These are phyloP conservation scores for Mucuna pruriens DNA, from an alignment of 306 rosid species.

Conservation along the genomic window DNA sequence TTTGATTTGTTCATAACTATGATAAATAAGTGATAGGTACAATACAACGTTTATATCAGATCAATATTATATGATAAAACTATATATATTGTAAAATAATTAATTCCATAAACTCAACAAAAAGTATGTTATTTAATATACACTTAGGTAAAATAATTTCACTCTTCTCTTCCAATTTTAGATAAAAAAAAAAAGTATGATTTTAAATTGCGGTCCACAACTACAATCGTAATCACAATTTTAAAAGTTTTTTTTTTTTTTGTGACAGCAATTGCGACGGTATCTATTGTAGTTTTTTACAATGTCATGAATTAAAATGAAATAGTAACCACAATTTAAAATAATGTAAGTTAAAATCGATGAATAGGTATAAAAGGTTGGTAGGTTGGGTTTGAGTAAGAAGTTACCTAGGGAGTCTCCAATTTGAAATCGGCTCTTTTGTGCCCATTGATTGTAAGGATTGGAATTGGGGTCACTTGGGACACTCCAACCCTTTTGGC, in stretches of 20 bases:
- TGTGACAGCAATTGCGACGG: no score
- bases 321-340: no score
- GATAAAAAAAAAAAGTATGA: no score
- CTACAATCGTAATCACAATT: no score
- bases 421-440: conserved; percentile 65
- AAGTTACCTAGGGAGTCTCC: conserved; percentile 83
- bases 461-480: conserved; percentile 58
- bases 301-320: no score
- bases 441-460: conserved; percentile 81
- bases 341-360: conserved; percentile 24
- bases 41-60: no score
- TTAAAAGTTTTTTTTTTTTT: no score
- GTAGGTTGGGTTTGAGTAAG: background rate
- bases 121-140: background rate
- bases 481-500: conserved; percentile 72
- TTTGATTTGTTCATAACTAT: background rate
- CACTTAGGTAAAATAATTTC: background rate
- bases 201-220: no score
- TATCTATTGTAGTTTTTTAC: no score
- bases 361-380: background rate
- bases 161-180: background rate
- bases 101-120: background rate
- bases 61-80: background rate
- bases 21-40: no score
- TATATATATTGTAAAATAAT: background rate